Evolutionary conservation across 352 stramenopile species (phyloP).

Genomic region (Halophytophthora polymorphica): DNA sequence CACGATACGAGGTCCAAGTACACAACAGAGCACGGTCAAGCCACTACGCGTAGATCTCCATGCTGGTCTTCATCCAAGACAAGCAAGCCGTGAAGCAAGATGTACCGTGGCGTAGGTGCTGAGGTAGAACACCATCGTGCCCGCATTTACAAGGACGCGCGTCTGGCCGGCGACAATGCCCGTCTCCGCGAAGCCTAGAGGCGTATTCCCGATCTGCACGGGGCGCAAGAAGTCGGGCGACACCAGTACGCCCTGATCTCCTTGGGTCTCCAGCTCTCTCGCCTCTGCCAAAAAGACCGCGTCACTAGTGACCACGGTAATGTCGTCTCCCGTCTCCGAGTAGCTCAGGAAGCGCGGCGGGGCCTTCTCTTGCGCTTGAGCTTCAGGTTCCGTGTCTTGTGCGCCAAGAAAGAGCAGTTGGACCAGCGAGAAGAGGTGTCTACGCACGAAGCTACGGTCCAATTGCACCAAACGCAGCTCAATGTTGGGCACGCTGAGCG

Average conservation of each 20-base stretch:
- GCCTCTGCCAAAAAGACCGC: conserved; percentile 37
- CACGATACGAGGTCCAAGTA: too few relatives aligned
- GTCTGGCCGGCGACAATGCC: conserved; percentile 68
- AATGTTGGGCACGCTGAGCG: conserved; percentile 52
- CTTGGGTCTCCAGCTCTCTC: conserved; percentile 26
- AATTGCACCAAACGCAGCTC: conserved; percentile 59
- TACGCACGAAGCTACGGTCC: conserved; percentile 33
- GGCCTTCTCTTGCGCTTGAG: conserved; percentile 2
- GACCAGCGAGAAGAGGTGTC: conserved; percentile 59
- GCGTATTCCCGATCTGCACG: conserved; percentile 60
- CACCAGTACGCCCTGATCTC: conserved; percentile 48
- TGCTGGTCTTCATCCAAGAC: not conserved
- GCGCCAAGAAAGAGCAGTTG: conserved; percentile 58
- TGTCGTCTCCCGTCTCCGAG: conserved; percentile 54
- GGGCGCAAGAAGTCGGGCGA: conserved; percentile 62
- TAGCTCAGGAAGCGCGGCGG: conserved; percentile 43
- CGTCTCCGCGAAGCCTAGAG: conserved; percentile 55
- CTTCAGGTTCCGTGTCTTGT: too few relatives aligned
- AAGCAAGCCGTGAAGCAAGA: not conserved
- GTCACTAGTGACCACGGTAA: conserved; percentile 59
- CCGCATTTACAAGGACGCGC: conserved; percentile 48
- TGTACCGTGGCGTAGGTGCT: conserved; percentile 66
- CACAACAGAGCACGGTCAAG: not conserved
- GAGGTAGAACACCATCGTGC: conserved; percentile 66
- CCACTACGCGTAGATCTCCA: not conserved